phyloP scores from a whole-genome alignment of 2,329 filamentous ascomycete genomes.

The Clonostachys byssicola region DNA sequence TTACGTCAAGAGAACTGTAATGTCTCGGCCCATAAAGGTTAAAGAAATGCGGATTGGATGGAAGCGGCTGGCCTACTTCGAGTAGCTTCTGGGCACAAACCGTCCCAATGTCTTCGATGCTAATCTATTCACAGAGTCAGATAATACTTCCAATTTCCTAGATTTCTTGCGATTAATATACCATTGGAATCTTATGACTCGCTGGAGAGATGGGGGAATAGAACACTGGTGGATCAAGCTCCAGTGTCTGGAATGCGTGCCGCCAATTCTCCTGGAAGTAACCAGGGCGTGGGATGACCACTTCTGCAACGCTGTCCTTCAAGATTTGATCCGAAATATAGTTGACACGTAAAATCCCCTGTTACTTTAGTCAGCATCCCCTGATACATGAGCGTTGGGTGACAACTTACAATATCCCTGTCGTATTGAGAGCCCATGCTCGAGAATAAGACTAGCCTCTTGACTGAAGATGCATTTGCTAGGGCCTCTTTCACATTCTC shows the following conservation, averaged over 20 bases:
- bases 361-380: too few species aligned
- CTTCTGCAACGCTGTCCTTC: conserved; percentile 9
- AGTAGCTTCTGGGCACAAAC: conserved; percentile 15
- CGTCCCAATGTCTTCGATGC: conserved; percentile 19
- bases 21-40: conserved; percentile 18
- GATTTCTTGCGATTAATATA: neutral
- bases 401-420: conserved; percentile 15
- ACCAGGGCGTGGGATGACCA: conserved; percentile 11
- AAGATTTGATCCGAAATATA: conserved; percentile 13
- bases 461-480: conserved; percentile 4
- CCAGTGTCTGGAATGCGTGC: conserved; percentile 8
- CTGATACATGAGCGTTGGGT: neutral
- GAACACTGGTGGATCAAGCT: conserved; percentile 13
- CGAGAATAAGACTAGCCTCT: conserved; percentile 17
- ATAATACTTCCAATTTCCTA: too few species aligned
- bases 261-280: conserved; percentile 10
- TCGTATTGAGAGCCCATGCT: conserved; percentile 20
- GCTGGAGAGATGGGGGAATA: conserved; percentile 16
- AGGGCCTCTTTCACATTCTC: conserved; percentile 15
- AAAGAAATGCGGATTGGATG: conserved; percentile 9
- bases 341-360: conserved; percentile 18
- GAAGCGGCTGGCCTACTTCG: neutral
- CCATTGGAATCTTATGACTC: conserved; percentile 20
- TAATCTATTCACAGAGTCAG: conserved; percentile 11
- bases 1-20: conserved; percentile 20